Evolutionary conservation across 805 yeast species (phyloP).

Genomic region (Myxozyma neglecta): DNA sequence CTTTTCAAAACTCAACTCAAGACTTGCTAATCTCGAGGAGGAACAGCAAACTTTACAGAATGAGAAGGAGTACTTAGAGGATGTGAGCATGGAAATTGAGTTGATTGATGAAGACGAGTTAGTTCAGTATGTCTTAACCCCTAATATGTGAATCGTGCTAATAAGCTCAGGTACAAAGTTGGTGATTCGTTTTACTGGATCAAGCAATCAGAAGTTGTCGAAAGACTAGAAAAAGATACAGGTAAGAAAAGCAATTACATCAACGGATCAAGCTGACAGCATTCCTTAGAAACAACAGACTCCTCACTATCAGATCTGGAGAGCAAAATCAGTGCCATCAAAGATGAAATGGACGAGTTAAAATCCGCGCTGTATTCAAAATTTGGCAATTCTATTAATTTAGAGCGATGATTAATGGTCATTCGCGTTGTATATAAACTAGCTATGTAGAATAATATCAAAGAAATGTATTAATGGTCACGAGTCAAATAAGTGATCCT

Average conservation of each 20-base stretch:
- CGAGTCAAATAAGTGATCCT: neutral
- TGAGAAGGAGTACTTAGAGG: conserved; percentile 87
- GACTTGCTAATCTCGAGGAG: conserved; percentile 58
- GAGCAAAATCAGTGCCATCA: conserved; percentile 51
- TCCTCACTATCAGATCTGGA: conserved; percentile 50
- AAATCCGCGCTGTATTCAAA: conserved; percentile 79
- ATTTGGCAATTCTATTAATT: conserved; percentile 84
- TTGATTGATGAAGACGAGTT: conserved; percentile 62
- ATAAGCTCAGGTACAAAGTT: conserved; percentile 55
- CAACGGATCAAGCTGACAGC: neutral
- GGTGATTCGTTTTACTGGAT: conserved; percentile 79
- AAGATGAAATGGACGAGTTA: conserved; percentile 56
- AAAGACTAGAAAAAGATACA: conserved; percentile 63
- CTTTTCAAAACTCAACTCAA: conserved; percentile 77
- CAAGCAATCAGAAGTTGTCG: conserved; percentile 64
- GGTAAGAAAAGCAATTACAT: conserved; percentile 34
- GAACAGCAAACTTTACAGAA: conserved; percentile 52
- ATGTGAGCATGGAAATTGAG: conserved; percentile 80
- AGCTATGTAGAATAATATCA: neutral
- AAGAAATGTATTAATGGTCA: neutral
- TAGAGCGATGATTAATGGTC: conserved; percentile 53
- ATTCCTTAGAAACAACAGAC: conserved; percentile 46
- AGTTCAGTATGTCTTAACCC: conserved; percentile 35
- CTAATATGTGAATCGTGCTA: neutral
- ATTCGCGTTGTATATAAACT: neutral